These are phyloP conservation scores for Aspergillus transmontanensis DNA, from an alignment of 2,329 filamentous ascomycete genomes.

Conservation along the genomic window DNA sequence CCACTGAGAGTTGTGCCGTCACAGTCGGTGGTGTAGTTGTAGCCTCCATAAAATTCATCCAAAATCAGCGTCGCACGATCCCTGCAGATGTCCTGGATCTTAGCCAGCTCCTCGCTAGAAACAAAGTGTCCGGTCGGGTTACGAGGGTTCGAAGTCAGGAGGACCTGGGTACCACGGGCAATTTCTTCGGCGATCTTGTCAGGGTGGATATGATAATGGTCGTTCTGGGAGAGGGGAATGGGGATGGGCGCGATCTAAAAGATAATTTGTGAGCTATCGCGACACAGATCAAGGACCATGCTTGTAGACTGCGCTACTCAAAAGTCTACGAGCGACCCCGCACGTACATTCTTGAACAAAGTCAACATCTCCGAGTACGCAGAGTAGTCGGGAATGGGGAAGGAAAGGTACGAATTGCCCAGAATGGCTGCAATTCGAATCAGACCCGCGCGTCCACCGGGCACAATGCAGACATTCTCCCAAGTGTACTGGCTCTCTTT, in stretches of 20 bases:
- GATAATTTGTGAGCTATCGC: background rate
- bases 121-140: slow-evolving; percentile 93
- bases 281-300: background rate
- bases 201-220: slow-evolving; percentile 90
- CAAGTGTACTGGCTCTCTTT: slow-evolving; percentile 90
- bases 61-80: slow-evolving; percentile 89
- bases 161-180: slow-evolving; percentile 80
- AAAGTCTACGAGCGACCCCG: background rate
- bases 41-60: slow-evolving; percentile 95
- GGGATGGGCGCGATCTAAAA: slow-evolving; percentile 79
- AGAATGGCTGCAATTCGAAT: slow-evolving; percentile 94
- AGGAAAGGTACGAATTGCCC: slow-evolving; percentile 87
- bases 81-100: slow-evolving; percentile 92
- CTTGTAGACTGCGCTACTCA: background rate
- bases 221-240: slow-evolving; percentile 78
- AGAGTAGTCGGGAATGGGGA: slow-evolving; percentile 94
- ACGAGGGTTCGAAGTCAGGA: slow-evolving; percentile 91
- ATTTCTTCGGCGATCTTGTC: slow-evolving; percentile 93
- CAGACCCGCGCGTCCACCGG: slow-evolving; percentile 86
- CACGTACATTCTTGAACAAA: slow-evolving; percentile 75
- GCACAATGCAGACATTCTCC: slow-evolving; percentile 97
- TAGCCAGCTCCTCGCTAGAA: slow-evolving; percentile 77
- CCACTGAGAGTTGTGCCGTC: slow-evolving; percentile 87
- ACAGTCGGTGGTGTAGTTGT: slow-evolving; percentile 93
- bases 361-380: slow-evolving; percentile 98